These are phyloP conservation scores for Sugiyamaella neomexicana DNA, from an alignment of 1,139 yeast species.

Conservation along the genomic window DNA sequence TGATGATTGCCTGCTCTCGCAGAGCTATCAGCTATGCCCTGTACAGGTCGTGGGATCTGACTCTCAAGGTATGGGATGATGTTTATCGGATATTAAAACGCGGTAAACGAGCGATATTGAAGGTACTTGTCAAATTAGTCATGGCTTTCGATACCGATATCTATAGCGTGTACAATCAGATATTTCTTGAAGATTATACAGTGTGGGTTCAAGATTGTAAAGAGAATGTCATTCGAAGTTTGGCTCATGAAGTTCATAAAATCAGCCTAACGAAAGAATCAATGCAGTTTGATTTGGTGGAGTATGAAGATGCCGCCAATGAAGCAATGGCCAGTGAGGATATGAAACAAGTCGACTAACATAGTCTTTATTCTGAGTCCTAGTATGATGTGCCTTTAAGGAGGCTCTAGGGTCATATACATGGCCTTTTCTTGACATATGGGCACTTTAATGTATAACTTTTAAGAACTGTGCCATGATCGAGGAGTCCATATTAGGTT, in stretches of 20 bases:
- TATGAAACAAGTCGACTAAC: slow-evolving; percentile 1
- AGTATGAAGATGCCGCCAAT: slow-evolving; percentile 34
- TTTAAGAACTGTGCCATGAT: no score
- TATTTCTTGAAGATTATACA: slow-evolving; percentile 77
- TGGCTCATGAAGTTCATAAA: slow-evolving; percentile 62
- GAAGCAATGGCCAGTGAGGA: slow-evolving; percentile 9
- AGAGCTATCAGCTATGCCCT: slow-evolving; percentile 79
- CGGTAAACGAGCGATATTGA: slow-evolving; percentile 68
- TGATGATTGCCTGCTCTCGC: slow-evolving; percentile 61
- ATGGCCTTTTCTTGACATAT: no score
- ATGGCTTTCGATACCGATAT: slow-evolving; percentile 81
- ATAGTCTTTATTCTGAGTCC: neutral
- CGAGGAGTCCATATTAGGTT: no score
- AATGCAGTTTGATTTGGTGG: slow-evolving; percentile 35
- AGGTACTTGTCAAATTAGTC: slow-evolving; percentile 57
- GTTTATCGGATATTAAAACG: slow-evolving; percentile 62
- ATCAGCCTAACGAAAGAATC: slow-evolving; percentile 31
- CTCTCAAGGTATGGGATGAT: slow-evolving; percentile 70
- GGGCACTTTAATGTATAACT: no score
- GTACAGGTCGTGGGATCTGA: slow-evolving; percentile 66
- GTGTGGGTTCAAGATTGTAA: slow-evolving; percentile 70
- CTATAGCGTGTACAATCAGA: slow-evolving; percentile 82
- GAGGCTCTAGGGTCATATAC: no score
- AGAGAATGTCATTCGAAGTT: slow-evolving; percentile 52
- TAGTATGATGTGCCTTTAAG: neutral